phyloP scores from a whole-genome alignment of 164 flowering plant species.

The Chimonanthus salicifolius region DNA sequence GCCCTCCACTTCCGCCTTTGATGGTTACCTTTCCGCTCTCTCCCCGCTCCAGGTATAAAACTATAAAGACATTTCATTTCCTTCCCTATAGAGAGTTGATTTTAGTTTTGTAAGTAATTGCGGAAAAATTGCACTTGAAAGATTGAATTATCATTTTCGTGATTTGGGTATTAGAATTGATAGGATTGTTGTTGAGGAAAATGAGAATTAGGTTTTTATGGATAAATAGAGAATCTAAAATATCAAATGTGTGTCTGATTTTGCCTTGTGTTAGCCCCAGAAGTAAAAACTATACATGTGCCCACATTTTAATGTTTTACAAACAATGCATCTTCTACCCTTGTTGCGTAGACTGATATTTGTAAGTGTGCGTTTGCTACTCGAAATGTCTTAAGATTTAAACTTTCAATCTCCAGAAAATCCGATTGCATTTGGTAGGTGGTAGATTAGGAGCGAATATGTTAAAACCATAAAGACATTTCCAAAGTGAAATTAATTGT shows the following conservation, averaged over 20 bases:
- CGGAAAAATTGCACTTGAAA: too few species aligned
- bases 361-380: too few species aligned
- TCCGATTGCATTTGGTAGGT: too few species aligned
- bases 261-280: neutral
- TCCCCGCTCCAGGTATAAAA: slow-evolving; percentile 80
- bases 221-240: too few species aligned
- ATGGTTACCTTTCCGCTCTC: slow-evolving; percentile 80
- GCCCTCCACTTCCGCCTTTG: slow-evolving; percentile 96
- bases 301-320: neutral
- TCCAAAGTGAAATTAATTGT: too few species aligned
- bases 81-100: neutral
- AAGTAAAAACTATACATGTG: neutral
- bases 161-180: neutral
- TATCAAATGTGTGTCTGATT: neutral
- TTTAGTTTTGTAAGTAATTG: neutral
- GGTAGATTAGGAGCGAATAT: too few species aligned
- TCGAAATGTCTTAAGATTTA: too few species aligned
- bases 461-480: too few species aligned
- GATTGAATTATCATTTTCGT: neutral
- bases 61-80: neutral
- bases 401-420: too few species aligned
- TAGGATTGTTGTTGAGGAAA: too few species aligned
- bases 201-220: neutral
- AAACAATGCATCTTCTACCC: too few species aligned
- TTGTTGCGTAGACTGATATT: too few species aligned